Conservation (phyloP, 495 filamentous ascomycete species). For the Penicillium odoratum region DNA sequence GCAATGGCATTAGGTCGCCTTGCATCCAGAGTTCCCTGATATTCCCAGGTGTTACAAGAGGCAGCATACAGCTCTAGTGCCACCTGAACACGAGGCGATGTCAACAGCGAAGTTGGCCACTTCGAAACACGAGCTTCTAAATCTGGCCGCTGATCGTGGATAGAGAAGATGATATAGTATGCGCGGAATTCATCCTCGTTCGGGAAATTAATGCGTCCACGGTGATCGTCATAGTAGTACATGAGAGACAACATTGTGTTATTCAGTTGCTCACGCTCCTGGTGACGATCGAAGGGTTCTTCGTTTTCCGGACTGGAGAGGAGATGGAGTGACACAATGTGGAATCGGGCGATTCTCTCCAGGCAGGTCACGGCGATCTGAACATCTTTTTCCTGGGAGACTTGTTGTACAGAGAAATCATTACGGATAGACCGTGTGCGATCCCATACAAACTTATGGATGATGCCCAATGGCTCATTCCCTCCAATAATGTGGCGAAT, state of each 20-base stretch:
- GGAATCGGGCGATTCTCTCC: constrained; percentile 88
- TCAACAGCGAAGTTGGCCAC: constrained; percentile 61
- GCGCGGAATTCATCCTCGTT: constrained; percentile 91
- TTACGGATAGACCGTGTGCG: constrained; percentile 88
- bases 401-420: constrained; percentile 88
- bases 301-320: constrained; percentile 65
- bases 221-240: constrained; percentile 81
- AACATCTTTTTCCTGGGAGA: constrained; percentile 66
- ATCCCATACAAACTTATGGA: constrained; percentile 93
- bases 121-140: constrained; percentile 72
- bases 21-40: constrained; percentile 63
- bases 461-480: constrained; percentile 59
- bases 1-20: constrained; percentile 54
- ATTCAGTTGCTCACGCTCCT: constrained; percentile 90
- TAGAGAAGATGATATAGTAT: constrained; percentile 84
- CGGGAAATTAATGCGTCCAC: constrained; percentile 48
- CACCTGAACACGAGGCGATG: constrained; percentile 57
- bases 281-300: constrained; percentile 78
- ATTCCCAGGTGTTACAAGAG: constrained; percentile 62
- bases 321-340: constrained; percentile 84
- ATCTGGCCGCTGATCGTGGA: constrained; percentile 66
- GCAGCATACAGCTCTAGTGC: constrained; percentile 71
- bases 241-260: constrained; percentile 84
- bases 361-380: constrained; percentile 73
- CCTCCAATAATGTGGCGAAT: constrained; percentile 70